A percentile compares a stretch with the other conserved stretches of the same genome.
These are phyloP conservation scores for Linum trigynum DNA, from an alignment of 345 rosid species.

Conservation along the genomic window DNA sequence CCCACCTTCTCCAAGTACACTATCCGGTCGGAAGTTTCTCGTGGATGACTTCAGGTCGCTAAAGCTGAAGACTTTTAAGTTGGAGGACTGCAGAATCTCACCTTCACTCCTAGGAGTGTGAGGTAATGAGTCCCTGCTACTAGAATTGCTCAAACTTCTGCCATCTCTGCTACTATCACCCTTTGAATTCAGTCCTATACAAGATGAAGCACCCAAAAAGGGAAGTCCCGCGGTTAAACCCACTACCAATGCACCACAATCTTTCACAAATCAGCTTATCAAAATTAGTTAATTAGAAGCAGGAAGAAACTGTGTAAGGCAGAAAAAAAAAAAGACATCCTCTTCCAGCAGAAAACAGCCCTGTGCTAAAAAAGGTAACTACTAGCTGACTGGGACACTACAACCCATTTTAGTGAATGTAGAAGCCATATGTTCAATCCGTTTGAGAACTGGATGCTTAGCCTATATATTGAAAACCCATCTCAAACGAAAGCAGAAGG, in stretches of 20 bases:
- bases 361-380: too few species aligned
- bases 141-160: conserved; percentile 20
- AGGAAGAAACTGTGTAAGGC: too few species aligned
- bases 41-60: conserved; percentile 5
- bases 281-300: too few species aligned
- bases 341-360: too few species aligned
- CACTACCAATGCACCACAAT: background rate
- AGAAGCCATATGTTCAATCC: too few species aligned
- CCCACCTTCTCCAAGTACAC: conserved; percentile 10
- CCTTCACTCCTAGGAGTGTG: conserved; percentile 24
- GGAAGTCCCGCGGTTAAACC: background rate
- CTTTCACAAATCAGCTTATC: background rate
- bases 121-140: conserved; percentile 16
- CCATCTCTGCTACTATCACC: conserved; percentile 40
- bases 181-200: conserved; percentile 55
- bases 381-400: too few species aligned
- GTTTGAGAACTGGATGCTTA: too few species aligned
- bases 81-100: conserved; percentile 22
- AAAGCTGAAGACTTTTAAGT: conserved; percentile 14
- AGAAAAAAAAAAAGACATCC: too few species aligned
- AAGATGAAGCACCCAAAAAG: background rate
- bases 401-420: too few species aligned
- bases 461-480: too few species aligned
- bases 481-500: too few species aligned
- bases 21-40: conserved; percentile 6